Base-by-base conservation (phyloP, 345 rosid genomes). In the Lagerstroemia speciosa region DNA sequence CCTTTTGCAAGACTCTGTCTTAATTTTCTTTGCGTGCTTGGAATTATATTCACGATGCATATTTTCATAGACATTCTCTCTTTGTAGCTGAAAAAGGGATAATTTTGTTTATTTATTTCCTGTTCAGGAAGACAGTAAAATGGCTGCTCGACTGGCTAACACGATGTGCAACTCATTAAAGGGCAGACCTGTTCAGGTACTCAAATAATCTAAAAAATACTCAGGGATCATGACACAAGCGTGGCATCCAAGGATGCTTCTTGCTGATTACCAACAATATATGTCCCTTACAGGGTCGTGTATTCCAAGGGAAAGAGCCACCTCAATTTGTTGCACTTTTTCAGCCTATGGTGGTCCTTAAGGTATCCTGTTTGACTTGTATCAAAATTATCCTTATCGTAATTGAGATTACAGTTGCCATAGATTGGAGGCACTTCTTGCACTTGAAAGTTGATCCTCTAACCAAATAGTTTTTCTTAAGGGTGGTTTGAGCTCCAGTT, bases 401-500 rank as follows among this genome's bases (percentile, higher is more conserved):
- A 55, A 8, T 32, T 36, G 30, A 14, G 27, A 64, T 20, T 64
- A 33, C 24, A 22, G 65, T 15, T 26, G 24, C 65, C 16, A 15
- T 43, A 43, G 16, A 43, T 14, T 15, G 2, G 48, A 43, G 48
- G 48, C 48, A 12, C 22, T 17, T 22, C 27, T 22, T 14, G 58
- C 9, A 20, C 58, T 20, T 52, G 24, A 22, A 52, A 52, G 58
- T 52, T 52, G 29, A 52, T 22, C 5, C 30, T 53, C 14, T 55
- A 26, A 50, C 70, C 16, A 15, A 12, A n/a, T 55, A 34, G 20
- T 55, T 55, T 45, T 6, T 69, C 37, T 62, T 32, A 69, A 94
- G 99, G 99, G 99, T 67, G 99, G 99, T 73, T 76, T 88, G 76
- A 87, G 97, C 83, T 81, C 93, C 75, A 92, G 97, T 67, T 94